A percentile compares a stretch with the other conserved stretches of the same genome.
Evolutionary conservation across 2,329 filamentous ascomycete genomes (phyloP).

Genomic region (Xylariaceae sp.): DNA sequence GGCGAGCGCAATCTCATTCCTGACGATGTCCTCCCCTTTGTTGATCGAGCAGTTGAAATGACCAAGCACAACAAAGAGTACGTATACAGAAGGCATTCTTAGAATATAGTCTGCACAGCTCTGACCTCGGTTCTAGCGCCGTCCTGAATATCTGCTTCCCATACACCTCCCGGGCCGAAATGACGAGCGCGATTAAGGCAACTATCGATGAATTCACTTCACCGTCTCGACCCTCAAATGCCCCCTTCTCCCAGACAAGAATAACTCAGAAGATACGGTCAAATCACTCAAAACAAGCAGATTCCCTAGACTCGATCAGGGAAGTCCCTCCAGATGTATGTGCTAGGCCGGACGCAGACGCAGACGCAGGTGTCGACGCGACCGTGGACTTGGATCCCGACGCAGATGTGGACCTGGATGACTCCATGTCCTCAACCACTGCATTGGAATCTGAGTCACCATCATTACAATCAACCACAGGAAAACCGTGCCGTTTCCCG

Average conservation of each 20-base stretch:
- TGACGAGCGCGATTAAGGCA: constrained; percentile 79
- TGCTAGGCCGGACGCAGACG: constrained; percentile 38
- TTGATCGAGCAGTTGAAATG: constrained; percentile 78
- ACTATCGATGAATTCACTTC: constrained; percentile 84
- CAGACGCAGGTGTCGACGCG: background rate
- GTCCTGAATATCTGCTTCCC: constrained; percentile 93
- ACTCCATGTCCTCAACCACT: constrained; percentile 55
- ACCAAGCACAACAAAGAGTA: constrained; percentile 82
- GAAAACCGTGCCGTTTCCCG: constrained; percentile 39
- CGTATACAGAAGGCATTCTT: constrained; percentile 5
- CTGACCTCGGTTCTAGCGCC: constrained; percentile 35
- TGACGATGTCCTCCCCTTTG: constrained; percentile 79
- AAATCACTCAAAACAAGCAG: constrained; percentile 49
- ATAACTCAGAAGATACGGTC: constrained; percentile 82
- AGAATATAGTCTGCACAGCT: background rate
- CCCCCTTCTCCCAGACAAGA: constrained; percentile 78
- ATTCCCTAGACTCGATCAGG: constrained; percentile 44
- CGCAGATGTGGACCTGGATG: constrained; percentile 33
- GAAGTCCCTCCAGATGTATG: constrained; percentile 44
- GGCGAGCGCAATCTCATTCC: constrained; percentile 80
- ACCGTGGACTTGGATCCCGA: background rate
- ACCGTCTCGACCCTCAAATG: constrained; percentile 58
- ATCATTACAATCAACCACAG: constrained; percentile 33
- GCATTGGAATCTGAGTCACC: constrained; percentile 53
- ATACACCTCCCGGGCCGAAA: constrained; percentile 93